Base-by-base conservation (phyloP, 2,329 filamentous ascomycete genomes). In the Pseudocercospora ulei region DNA sequence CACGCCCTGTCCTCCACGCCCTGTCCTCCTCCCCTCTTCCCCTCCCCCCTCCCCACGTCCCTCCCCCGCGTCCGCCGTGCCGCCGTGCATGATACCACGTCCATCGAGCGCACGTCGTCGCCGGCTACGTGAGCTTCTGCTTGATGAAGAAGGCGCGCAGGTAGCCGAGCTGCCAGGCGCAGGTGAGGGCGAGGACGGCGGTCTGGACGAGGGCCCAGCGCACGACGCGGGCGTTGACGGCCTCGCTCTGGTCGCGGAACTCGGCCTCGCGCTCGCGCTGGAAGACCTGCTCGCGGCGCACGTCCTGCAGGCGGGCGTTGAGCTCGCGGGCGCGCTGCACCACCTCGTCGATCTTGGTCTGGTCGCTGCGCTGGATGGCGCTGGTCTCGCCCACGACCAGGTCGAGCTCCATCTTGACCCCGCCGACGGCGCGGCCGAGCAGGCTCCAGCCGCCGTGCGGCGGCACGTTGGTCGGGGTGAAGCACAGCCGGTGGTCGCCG, bases 141-240 rank as follows among this genome's bases (percentile, higher is more conserved):
- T 98, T 98, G 71, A 98, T 98, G 70, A 98, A 98, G 75, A 98
- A 98, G 30, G 83, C 82, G 53, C 90, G 76, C 55, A 98, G 73
- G 66, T 98, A 88, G 38, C 86, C 93, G 30, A 98, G 71, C 65
- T 98, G 90, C 90, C 90, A 98, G 46, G 85, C 83, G 66, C 90
- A 98, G 20, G 90, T 94, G 39, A 80, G 71, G 39, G 79, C 83
- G 38, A 98, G 71, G 23, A 96, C 76, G 36, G 78, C 73, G 44
- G 96, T 69, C 65, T 98, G 90, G 52, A 96, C 80, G 50, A 95
- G 58, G 51, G 90, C 88, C 88, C 90, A 98, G 54, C 86, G 79
- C 35, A 96, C 78, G 48, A 96, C 88, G 56, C 88, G 81, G 39
- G 78, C 70, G 65, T 98, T 98, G 50, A 88, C 95, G 26, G 76